Evolutionary conservation across 192 early-diverging fungal species (phyloP).

Genomic region (Entrophospora sp.): DNA sequence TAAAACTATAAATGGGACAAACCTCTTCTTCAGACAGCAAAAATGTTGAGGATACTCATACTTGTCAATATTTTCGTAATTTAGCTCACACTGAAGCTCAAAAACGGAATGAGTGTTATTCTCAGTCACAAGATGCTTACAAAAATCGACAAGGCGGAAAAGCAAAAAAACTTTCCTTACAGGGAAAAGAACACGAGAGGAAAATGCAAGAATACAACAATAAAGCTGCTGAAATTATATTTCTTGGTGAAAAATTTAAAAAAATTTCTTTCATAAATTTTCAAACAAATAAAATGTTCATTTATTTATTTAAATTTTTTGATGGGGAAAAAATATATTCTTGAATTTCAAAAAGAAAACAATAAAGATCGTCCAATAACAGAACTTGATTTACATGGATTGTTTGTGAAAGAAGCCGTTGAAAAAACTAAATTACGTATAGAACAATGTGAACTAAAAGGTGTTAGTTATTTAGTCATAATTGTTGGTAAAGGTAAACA

Average conservation of each 20-base stretch:
- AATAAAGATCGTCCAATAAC: constrained; percentile 31
- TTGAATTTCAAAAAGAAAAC: constrained; percentile 28
- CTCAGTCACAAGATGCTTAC: neutral
- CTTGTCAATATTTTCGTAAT: neutral
- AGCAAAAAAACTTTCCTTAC: constrained; percentile 32
- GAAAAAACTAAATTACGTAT: constrained; percentile 40
- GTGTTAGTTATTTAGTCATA: constrained; percentile 36
- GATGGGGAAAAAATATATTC: too few relatives aligned
- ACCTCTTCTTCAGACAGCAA: neutral
- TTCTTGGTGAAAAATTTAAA: constrained; percentile 25
- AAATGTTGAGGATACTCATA: neutral
- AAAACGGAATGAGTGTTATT: neutral
- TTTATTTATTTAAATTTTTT: neutral
- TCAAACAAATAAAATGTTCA: neutral
- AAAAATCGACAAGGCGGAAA: neutral
- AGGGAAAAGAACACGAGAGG: constrained; percentile 46
- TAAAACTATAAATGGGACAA: neutral
- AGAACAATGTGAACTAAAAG: constrained; percentile 36
- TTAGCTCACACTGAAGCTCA: neutral
- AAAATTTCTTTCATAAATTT: neutral
- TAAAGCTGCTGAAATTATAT: constrained; percentile 42
- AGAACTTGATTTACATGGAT: constrained; percentile 62
- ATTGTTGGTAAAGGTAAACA: constrained; percentile 62
- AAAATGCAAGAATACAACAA: constrained; percentile 49
- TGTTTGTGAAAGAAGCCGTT: constrained; percentile 56